These are phyloP conservation scores for Helicostylum pulchrum DNA, from an alignment of 192 early-diverging fungal species.

Conservation along the genomic window DNA sequence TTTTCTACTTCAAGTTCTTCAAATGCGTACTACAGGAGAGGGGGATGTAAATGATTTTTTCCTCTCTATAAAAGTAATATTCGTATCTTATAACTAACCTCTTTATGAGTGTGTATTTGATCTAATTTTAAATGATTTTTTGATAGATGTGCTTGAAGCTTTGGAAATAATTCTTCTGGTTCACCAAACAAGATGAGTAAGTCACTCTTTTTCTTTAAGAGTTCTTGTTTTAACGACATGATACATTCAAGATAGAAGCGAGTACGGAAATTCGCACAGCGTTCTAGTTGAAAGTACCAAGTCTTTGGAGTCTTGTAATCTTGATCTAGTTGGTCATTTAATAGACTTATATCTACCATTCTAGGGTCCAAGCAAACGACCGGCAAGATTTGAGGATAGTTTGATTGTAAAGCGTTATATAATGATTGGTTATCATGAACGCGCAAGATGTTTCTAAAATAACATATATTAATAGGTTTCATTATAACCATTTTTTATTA, in stretches of 20 bases:
- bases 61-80: not conserved
- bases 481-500: not conserved
- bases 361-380: constrained; percentile 16
- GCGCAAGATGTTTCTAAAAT: constrained; percentile 24
- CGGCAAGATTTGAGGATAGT: not conserved
- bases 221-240: not conserved
- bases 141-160: not conserved
- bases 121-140: not conserved
- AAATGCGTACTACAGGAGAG: constrained; percentile 10
- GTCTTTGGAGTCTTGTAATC: constrained; percentile 1
- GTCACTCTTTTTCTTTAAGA: not conserved
- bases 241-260: constrained; percentile 13
- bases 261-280: constrained; percentile 7
- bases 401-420: constrained; percentile 2
- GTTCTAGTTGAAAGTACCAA: constrained; percentile 12
- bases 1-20: constrained; percentile 16
- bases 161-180: constrained; percentile 13
- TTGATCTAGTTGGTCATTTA: not conserved
- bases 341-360: constrained; percentile 7
- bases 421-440: constrained; percentile 19
- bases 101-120: constrained; percentile 12
- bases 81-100: constrained; percentile 3
- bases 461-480: constrained; percentile 16
- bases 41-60: no score
- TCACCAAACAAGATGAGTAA: constrained; percentile 17